phyloP scores from a whole-genome alignment of 2,329 filamentous ascomycete species.

The Coniosporium tulheliwenetii region DNA sequence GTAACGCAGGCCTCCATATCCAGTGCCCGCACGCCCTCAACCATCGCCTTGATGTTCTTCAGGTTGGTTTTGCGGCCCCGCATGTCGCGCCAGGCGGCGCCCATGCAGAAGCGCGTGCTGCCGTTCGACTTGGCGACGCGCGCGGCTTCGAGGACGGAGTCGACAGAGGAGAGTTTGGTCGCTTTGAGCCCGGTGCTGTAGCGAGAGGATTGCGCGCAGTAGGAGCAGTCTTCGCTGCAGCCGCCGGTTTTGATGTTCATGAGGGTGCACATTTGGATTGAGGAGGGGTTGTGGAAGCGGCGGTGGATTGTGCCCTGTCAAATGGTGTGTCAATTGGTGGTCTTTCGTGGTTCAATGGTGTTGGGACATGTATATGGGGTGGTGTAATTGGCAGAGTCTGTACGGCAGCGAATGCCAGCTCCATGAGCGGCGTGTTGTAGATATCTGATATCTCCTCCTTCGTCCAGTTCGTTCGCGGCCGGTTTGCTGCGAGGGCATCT shows the following conservation, averaged over 20 bases:
- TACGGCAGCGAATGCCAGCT: constrained; percentile 34
- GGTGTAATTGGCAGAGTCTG: background rate
- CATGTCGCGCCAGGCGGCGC: constrained; percentile 89
- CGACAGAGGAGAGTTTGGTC: constrained; percentile 63
- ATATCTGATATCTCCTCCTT: constrained; percentile 67
- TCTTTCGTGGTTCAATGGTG: background rate
- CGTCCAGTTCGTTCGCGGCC: constrained; percentile 61
- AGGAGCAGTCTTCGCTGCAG: constrained; percentile 83
- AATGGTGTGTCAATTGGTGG: background rate
- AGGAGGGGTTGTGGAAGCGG: constrained; percentile 67
- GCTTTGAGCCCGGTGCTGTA: constrained; percentile 62
- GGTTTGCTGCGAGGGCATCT: constrained; percentile 42
- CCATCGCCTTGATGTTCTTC: constrained; percentile 75
- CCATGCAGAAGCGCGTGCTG: constrained; percentile 89
- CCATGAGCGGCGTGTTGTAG: constrained; percentile 68
- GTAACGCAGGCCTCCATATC: constrained; percentile 92
- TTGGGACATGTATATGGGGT: background rate
- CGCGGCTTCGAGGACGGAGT: constrained; percentile 66
- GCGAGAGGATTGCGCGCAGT: constrained; percentile 78
- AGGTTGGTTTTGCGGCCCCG: constrained; percentile 71
- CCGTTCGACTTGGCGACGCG: constrained; percentile 66
- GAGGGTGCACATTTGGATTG: constrained; percentile 82
- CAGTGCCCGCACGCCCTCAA: constrained; percentile 62
- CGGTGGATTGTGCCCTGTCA: constrained; percentile 59
- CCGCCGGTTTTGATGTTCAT: constrained; percentile 97